Evolutionary conservation across 2,329 filamentous ascomycete species (phyloP), one percentile per base, ranked within the genome.

Genomic region (Pezicula carpinea): DNA sequence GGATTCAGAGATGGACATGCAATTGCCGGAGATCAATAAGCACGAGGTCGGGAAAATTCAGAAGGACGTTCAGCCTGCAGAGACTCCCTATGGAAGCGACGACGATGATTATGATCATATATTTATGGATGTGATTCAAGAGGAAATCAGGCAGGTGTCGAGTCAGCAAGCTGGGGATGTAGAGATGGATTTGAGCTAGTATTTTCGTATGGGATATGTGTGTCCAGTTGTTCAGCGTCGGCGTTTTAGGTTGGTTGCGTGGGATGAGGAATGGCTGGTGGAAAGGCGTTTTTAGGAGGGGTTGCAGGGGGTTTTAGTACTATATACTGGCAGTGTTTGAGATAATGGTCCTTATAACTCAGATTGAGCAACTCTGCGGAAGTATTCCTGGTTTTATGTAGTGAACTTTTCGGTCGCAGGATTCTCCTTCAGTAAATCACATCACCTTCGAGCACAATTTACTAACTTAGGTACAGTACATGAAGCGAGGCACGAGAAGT

Each of bases 71-170:
- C n/a, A 13, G 14, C 38, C n/a, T 8, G 18, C 29, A 10, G 38
- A 53, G 31, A 44, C 54, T 2, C 23, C 41, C 10, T 63, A 60
- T 49, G 62, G 59, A 32, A 62, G 58, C 43, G 79, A 83, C 44
- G 79, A 82, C 39, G 75, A 75, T 13, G 79, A 82, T 36, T 84
- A 82, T 56, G 80, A 84, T 53, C 67, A 73, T 39, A 64, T 83
- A 8, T 84, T 96, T 61, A 77, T 80, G 69, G 81, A 88, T 54
- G 62, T 87, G 32, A 64, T 80, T 43, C 71, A 76, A n/a, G 66
- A 73, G 50, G 68, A 74, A 40, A 59, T 35, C 5, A 44, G 65
- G 13, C 38, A 40, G 13, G 50, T 44, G 18, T 50, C 53, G 38
- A 53, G 44, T 53, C 60, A 61, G 38, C 52, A 53, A 15, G 57